Percentiles rank a stretch among this genome's conserved stretches.
Evolutionary conservation across 2,329 filamentous ascomycete species (phyloP).

Genomic region (Dichotomopilus funicola): DNA sequence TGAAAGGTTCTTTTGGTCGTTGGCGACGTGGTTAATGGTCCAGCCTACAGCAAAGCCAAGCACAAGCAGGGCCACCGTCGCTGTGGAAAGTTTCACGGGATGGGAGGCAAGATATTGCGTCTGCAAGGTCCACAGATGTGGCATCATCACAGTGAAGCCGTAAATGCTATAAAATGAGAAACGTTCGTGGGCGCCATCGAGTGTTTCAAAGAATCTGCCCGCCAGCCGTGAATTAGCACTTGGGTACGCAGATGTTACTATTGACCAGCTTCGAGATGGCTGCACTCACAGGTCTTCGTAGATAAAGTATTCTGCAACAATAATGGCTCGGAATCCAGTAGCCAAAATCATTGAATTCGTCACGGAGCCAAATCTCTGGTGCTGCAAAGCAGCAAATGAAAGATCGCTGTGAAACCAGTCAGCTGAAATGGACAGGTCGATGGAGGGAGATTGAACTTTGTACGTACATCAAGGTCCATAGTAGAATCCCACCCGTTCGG

Average conservation of each 20-base stretch:
- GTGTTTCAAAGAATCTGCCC: background rate
- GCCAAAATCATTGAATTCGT: constrained; percentile 1
- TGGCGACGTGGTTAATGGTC: background rate
- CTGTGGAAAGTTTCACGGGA: background rate
- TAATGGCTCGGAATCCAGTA: background rate
- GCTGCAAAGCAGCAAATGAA: background rate
- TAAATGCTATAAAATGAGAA: background rate
- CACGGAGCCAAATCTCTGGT: background rate
- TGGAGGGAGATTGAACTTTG: background rate
- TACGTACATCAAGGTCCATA: background rate
- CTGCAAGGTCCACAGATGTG: constrained; percentile 1
- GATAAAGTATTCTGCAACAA: constrained; percentile 1
- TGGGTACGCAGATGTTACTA: background rate
- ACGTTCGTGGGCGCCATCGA: background rate
- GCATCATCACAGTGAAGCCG: background rate
- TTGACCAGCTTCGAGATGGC: background rate
- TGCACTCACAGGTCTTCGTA: background rate
- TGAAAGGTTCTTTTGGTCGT: background rate
- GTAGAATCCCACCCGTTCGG: background rate
- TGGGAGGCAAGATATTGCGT: background rate
- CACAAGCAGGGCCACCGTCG: background rate
- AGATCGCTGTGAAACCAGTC: background rate
- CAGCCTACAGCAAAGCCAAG: background rate
- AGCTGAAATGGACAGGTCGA: background rate
- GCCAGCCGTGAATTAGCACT: background rate